Evolutionary conservation across 345 rosid species (phyloP), one percentile per base, ranked within the genome.

Genomic region (Ceriops zippeliana): DNA sequence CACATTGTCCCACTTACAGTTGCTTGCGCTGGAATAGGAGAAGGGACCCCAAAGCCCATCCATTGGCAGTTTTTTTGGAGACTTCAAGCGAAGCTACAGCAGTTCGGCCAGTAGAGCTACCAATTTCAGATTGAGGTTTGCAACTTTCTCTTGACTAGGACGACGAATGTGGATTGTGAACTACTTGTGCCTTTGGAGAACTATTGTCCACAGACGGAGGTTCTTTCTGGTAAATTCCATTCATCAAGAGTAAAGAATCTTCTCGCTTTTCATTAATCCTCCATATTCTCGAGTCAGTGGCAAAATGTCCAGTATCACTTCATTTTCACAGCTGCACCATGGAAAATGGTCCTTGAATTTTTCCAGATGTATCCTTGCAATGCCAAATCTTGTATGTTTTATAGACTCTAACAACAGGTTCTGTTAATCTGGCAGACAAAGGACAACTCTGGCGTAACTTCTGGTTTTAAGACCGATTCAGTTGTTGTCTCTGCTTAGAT

Each of bases 341-440:
- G 5, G 99, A 92, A 78, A 96, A 96, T 58, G 99, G 96, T 32
- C 99, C 99, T 77, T 92, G 98, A 42, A 83, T 78, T 77, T 96
- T 96, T 63, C 96, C 97, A 70, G 98, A 80, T 60, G 99, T 98
- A 83, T 96, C 99, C 74, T 76, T 66, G 78, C 92, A 96, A 80
- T 87, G 86, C 98, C 99, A 96, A 10, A 83, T 83, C 79, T 96
- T 96, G 74, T 96, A 96, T 10, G 96, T 71, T 63, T 96, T 97
- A 71, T 81, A 84, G 58, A 83, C 35, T 77, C 82, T 81, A 63
- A 80, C 78, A 75, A 72, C 73, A 64, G 86, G 46, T 58, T 83
- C 86, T 27, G 76, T 51, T 51, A 61, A 78, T 64, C 62, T 80
- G 3, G 79, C 52, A 47, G 90, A 63, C 3, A 73, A 76, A 71